Base-by-base conservation (phyloP, 257 asterid species). In the Solanum arcanum region DNA sequence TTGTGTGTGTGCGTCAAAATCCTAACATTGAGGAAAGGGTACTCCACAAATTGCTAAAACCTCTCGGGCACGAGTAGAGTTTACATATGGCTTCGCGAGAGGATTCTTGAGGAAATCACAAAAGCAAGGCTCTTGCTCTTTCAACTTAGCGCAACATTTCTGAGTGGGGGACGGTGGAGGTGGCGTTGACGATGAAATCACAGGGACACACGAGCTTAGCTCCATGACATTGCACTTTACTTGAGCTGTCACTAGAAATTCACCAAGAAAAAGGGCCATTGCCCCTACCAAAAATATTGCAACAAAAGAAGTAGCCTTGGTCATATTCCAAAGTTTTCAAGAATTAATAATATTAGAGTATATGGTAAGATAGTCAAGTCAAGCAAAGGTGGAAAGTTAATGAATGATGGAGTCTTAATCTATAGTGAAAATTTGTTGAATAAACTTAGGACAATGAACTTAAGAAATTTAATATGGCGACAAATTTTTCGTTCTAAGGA, bases 41-140 rank as follows among this genome's bases (percentile, higher is more conserved):
- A 90, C 90, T 11, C 37, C 37, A 76, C 92, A 88, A 3, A 73
- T 20, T 39, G 3, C 49, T 9, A 86, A 70, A 86, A 90, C 73
- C 66, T 10, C 86, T 12, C 31, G 66, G 60, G 86, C 89, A 74
- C 47, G 59, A 10, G 91, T 74, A 31, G 91, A 87, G 68, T 87
- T 87, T 20, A 90, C 56, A 52, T 69, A 87, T 35, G 42, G 88
- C 12, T 44, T 27, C 16, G 74, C 77, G 27, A 14, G 18, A 33
- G 91, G 87, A 52, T 87, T 27, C 33, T 25, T 85, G 33, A 64
- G 13, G 27, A 87, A 90, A 14, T 83, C 86, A 42, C 92, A 88
- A 60, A 90, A 85, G 81, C 91, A 90, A 49, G 92, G 90, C 86
- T 44, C 74, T 78, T 90, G 88, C 46, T 85, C 86, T 39, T 35